Percentiles rank a stretch among this genome's conserved stretches.
These are phyloP conservation scores for Globisporangium radiosum DNA, from an alignment of 352 stramenopile species.

Conservation along the genomic window DNA sequence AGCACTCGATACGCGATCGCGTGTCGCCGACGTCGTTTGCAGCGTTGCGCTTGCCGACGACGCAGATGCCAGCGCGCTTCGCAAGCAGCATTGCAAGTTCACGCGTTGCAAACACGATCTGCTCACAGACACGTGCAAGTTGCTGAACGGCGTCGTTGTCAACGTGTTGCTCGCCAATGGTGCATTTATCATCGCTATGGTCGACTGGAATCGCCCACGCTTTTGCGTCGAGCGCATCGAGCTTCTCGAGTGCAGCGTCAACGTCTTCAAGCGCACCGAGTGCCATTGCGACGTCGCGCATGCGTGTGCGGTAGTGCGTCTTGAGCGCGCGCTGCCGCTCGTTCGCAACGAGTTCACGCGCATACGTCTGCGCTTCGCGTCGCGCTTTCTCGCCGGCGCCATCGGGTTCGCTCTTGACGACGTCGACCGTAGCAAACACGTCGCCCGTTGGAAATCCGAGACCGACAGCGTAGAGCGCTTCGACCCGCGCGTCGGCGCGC, in stretches of 20 bases:
- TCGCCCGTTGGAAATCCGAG: conserved; percentile 44
- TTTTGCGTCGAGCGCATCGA: conserved; percentile 26
- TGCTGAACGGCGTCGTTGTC: conserved; percentile 1
- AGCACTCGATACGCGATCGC: conserved; percentile 36
- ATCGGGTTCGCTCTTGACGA: conserved; percentile 68
- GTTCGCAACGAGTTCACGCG: conserved; percentile 35
- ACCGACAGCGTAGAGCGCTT: conserved; percentile 35
- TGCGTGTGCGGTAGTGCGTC: conserved; percentile 46
- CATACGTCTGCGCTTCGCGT: conserved; percentile 43
- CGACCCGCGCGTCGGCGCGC: conserved; percentile 28
- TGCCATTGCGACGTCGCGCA: conserved; percentile 45
- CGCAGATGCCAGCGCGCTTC: conserved; percentile 54
- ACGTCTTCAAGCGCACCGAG: conserved; percentile 57
- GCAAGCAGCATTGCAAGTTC: conserved; percentile 43
- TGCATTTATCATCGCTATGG: background rate
- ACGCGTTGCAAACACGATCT: conserved; percentile 24
- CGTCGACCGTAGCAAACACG: conserved; percentile 41
- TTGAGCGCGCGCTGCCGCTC: conserved; percentile 46
- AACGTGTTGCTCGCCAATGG: conserved; percentile 2
- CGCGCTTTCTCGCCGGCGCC: conserved; percentile 53
- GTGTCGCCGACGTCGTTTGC: conserved; percentile 39
- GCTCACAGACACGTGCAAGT: conserved; percentile 9
- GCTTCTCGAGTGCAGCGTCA: conserved; percentile 32
- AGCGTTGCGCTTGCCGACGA: conserved; percentile 50
- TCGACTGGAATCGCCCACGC: conserved; percentile 5